Percentiles rank a stretch among this genome's conserved stretches.
Evolutionary conservation across 768 basidiomycete species (phyloP).

Genomic region (Kwoniella newhampshirensis): DNA sequence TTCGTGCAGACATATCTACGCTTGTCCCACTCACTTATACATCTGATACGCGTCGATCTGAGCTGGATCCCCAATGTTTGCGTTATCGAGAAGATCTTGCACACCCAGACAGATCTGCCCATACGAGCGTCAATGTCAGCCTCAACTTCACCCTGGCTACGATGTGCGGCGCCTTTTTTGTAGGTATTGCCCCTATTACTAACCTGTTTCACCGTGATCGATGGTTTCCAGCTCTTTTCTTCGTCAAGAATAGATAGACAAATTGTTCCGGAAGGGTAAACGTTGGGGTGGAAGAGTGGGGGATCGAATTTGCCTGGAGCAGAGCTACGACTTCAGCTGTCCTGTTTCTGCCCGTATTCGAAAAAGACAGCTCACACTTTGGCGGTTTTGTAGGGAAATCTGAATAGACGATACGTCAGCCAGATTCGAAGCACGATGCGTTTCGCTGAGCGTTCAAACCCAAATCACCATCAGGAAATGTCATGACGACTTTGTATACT

Average conservation of each 20-base stretch:
- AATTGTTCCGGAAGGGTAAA: conserved; percentile 97
- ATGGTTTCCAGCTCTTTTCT: conserved; percentile 98
- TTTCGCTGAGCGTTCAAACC: not conserved
- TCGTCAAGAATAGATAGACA: conserved; percentile 97
- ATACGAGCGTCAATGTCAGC: not conserved
- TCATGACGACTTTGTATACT: conserved; percentile 89
- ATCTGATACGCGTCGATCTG: conserved; percentile 98
- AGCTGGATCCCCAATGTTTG: conserved; percentile 95
- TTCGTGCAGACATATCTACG: not conserved
- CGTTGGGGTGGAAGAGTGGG: conserved; percentile 94
- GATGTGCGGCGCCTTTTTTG: no score
- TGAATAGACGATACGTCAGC: conserved; percentile 12
- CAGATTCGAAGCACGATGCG: not conserved
- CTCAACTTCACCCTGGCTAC: no score
- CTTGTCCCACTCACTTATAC: conserved; percentile 76
- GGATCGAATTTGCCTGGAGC: conserved; percentile 88
- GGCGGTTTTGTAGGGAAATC: conserved; percentile 54
- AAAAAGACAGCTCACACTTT: conserved; percentile 39
- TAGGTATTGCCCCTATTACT: conserved; percentile 32
- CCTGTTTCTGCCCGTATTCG: not conserved
- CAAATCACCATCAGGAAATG: conserved; percentile 84
- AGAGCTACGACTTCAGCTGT: conserved; percentile 5
- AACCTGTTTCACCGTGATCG: conserved; percentile 98
- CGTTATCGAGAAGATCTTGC: conserved; percentile 91
- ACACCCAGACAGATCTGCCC: conserved; percentile 87